Evolutionary conservation across 768 basidiomycete species (phyloP), one percentile per base, ranked within the genome.

Genomic region (Lentinula lateritia): DNA sequence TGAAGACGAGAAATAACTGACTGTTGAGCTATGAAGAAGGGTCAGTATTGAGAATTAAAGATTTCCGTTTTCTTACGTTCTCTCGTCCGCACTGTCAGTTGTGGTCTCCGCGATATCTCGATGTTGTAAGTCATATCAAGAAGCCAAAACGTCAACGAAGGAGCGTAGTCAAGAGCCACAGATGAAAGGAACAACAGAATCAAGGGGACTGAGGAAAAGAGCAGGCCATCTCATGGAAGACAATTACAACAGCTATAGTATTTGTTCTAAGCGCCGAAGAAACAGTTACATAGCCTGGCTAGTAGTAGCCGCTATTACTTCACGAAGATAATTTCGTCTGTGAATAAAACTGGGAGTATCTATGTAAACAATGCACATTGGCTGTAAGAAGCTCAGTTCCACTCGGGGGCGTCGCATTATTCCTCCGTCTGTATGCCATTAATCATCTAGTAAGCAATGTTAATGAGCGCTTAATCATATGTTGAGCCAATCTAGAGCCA

Each of bases 1-100:
- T 85, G 85, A 36, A 85, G 66, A 50, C 83, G 80, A 35, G 83
- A 73, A 35, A 84, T 67, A 28, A 85, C 76, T 50, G 75, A 74
- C 35, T 72, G 74, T 63, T 76, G 74, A 59, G 72, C 74, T 75
- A 10, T 35, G 18, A 20, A 50, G 9, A 43, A 32, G 23, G 28
- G 32, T 28, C 46, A 39, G 38, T 9, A 23, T 58, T 58, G 20
- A 16, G 9, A 42, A 43, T 16, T 18, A 16, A 34, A 16, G 2
- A 16, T 6, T 35, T 18, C 15, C 23, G n/a, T 50, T 16, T 16
- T 13, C 16, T 61, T 28, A 39, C 20, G 18, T 23, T 45, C 34
- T 48, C 32, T 18, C 18, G 61, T 56, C 12, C 52, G 52, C 2
- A 56, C 35, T 4, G 61, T 61, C 28, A 54, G 18, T 10, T 61